Evolutionary conservation across 106 monocot species (phyloP), one percentile per base, ranked within the genome.

Genomic region (Platanthera zijinensis): DNA sequence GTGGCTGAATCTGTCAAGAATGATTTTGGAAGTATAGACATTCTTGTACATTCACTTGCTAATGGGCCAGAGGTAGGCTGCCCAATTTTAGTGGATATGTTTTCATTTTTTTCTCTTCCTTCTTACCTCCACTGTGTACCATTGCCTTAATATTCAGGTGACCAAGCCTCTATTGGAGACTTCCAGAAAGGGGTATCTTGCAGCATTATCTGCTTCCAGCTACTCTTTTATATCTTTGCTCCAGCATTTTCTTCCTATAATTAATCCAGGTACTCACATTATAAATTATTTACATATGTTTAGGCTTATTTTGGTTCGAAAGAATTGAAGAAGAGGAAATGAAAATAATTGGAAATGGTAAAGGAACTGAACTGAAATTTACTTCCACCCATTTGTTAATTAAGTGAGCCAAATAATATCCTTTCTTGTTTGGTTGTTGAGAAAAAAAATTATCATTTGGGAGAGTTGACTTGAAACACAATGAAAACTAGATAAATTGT

Each of bases 31-130:
- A 94, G 85, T 74, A 96, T 96, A 74, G 96, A 96, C 84, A 96
- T 96, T 62, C 93, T 96, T 76, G 89, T 96, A 68, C 96, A 96
- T 78, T 96, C 96, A 74, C 93, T 96, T 85, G 97, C 97, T 57
- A 97, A 94, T 86, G 94, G 94, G 71, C 94, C 91, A 17, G 97
- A 94, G 86, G 93, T 91, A 75, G 13, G 30, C 54, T 32, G 68
- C 10, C 12, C 39, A 39, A 39, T 28, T 25, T 52, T 30, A 11
- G 57, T 0, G 39, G 39, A n/a, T 61, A 32, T 6, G 6, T 72
- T 39, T 52, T 47, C 15, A 74, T 51, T 5, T 1, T 8, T 39
- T 52, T 3, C 52, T 10, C 47, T 39, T 8, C 3, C 59, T 52
- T 8, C 19, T n/a, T 69, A 18, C 28, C 7, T 11, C 14, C 76